Evolutionary conservation across 2,329 filamentous ascomycete species (phyloP).

Genomic region (Monosporascus sp.): DNA sequence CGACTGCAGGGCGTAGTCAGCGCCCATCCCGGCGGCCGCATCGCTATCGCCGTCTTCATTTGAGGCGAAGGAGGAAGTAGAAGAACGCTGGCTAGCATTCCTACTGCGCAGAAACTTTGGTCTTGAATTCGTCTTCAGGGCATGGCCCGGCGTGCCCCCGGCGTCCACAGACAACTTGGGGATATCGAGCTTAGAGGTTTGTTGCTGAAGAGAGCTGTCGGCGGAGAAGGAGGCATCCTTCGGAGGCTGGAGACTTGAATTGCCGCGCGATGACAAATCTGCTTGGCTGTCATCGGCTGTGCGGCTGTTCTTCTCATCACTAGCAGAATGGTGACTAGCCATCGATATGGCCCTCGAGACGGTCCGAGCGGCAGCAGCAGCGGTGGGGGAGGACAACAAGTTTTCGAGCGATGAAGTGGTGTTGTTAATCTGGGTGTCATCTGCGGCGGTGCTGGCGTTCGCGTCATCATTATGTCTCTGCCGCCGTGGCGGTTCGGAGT

Average conservation of each 20-base stretch:
- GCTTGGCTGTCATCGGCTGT: conserved; percentile 12
- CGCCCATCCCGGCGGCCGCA: conserved; percentile 58
- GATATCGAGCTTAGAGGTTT: conserved; percentile 27
- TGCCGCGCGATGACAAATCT: conserved; percentile 17
- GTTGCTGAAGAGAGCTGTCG: conserved; percentile 23
- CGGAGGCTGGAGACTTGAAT: conserved; percentile 23
- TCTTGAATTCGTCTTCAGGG: conserved; percentile 40
- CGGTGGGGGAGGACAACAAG: conserved; percentile 52
- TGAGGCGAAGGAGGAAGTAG: conserved; percentile 53
- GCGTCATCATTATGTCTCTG: neutral
- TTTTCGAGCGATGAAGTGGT: conserved; percentile 47
- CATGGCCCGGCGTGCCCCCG: conserved; percentile 40
- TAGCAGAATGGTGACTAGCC: conserved; percentile 26
- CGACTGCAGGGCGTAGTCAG: conserved; percentile 77
- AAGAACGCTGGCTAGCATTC: conserved; percentile 53
- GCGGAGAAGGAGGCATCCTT: conserved; percentile 23
- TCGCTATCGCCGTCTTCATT: conserved; percentile 67
- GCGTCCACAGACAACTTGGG: conserved; percentile 33
- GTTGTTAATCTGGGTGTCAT: conserved; percentile 22
- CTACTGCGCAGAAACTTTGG: conserved; percentile 55
- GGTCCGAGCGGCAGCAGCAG: conserved; percentile 45
- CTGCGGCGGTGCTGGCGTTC: conserved; percentile 1
- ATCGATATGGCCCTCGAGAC: conserved; percentile 44
- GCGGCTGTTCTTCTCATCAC: conserved; percentile 5
- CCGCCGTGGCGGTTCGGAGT: neutral